A percentile compares a stretch with the other conserved stretches of the same genome.
These are phyloP conservation scores for Psilocybe subaeruginosa DNA, from an alignment of 768 basidiomycete species.

Conservation along the genomic window DNA sequence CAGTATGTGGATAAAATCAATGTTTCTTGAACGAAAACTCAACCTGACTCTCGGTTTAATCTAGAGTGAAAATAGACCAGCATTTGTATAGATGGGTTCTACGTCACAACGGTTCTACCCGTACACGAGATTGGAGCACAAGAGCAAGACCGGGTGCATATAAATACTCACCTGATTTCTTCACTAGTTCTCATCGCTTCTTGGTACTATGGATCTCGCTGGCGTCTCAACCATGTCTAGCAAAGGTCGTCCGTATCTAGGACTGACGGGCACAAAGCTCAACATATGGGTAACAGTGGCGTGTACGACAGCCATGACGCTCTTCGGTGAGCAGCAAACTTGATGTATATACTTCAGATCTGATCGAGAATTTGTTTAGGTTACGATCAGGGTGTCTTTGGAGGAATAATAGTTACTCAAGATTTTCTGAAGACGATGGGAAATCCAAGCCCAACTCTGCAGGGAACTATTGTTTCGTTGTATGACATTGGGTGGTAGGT, in stretches of 20 bases:
- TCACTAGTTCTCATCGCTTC: no score
- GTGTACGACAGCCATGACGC: slow-evolving; percentile 54
- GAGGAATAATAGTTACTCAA: slow-evolving; percentile 52
- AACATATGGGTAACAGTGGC: slow-evolving; percentile 52
- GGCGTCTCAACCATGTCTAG: no score
- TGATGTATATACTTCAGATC: background rate
- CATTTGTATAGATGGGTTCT: no score
- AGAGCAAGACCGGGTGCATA: no score
- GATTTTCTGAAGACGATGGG: slow-evolving; percentile 51
- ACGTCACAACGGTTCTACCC: no score
- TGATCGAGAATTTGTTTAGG: slow-evolving; percentile 26
- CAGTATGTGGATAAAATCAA: no score
- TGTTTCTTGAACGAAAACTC: no score
- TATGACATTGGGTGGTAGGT: slow-evolving; percentile 53
- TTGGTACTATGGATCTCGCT: no score
- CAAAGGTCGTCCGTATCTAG: slow-evolving; percentile 37
- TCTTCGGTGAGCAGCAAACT: slow-evolving; percentile 40
- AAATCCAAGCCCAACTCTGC: slow-evolving; percentile 44
- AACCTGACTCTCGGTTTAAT: no score
- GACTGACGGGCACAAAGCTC: slow-evolving; percentile 45
- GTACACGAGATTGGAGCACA: no score
- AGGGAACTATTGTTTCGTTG: slow-evolving; percentile 53
- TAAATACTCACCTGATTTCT: no score
- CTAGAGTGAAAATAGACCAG: no score
- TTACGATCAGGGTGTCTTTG: slow-evolving; percentile 58